Evolutionary conservation across 768 basidiomycete species (phyloP).

Genomic region (Auriscalpium vulgare): DNA sequence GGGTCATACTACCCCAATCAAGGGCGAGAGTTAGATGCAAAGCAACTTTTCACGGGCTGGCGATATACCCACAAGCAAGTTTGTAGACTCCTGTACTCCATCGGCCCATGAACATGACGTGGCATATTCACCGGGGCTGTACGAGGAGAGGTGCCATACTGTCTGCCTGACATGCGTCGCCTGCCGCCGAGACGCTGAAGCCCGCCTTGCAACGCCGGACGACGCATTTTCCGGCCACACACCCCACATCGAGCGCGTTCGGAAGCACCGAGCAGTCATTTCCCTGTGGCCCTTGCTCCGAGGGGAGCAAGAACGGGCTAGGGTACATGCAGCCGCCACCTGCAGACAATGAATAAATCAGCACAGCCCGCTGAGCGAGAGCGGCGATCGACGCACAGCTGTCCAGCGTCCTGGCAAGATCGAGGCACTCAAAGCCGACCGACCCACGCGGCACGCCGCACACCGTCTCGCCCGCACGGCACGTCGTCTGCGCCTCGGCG

Average conservation of each 20-base stretch:
- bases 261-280: neutral
- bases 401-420: constrained; percentile 22
- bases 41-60: too few species aligned
- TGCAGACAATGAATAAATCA: neutral
- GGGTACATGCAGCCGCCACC: constrained; percentile 1
- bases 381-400: neutral
- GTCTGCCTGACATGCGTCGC: neutral
- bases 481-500: constrained; percentile 24
- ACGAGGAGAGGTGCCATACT: neutral
- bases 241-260: neutral
- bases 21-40: too few species aligned
- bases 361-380: too few species aligned
- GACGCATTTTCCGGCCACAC: neutral
- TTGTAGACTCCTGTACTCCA: too few species aligned
- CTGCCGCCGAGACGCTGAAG: neutral
- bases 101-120: too few species aligned
- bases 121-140: neutral
- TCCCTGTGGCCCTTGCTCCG: neutral
- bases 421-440: constrained; percentile 32
- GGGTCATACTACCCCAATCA: too few species aligned
- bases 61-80: too few species aligned
- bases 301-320: neutral
- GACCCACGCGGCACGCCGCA: constrained; percentile 30
- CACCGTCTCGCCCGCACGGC: constrained; percentile 24
- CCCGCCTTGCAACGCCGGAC: neutral